Evolutionary conservation across 306 rosid genomes (phyloP), one percentile per base, ranked within the genome.

Genomic region (Corylus heterophylla): DNA sequence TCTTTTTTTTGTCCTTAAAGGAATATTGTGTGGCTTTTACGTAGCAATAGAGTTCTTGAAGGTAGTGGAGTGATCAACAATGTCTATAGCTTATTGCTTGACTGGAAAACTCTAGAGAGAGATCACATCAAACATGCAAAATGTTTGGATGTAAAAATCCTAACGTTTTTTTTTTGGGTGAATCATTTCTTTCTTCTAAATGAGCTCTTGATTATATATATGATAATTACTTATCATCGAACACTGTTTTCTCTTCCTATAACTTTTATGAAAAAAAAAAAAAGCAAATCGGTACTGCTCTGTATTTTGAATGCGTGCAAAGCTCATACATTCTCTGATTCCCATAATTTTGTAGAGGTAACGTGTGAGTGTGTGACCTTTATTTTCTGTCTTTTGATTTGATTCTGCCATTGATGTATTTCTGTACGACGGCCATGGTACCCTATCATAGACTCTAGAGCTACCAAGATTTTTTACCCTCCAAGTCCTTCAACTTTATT

Each of bases 281-380:
- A 64, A 63, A 9, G 7, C 49, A 45, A 7, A 45, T 45, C 12
- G 51, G 51, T 48, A 48, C 51, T 8, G 12, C 51, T 47, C 55
- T 69, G 37, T 2, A 69, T 17, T 69, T 66, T 64, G 54, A 50
- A 54, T 39, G 69, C 4, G 54, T 22, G n/a, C 3, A 22, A 76
- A 13, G 6, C 44, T 39, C 59, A 68, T 79, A 63, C 84, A 54
- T 71, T 81, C 81, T 72, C 72, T 27, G 51, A 58, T 83, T 76
- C 45, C 7, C 45, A 42, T 42, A 42, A 42, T 82, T 79, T 76
- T 39, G 54, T 75, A 73, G 83, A 85, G 78, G 69, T 83, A 87
- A 83, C 84, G 84, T 83, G 80, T 51, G 81, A 87, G 81, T 83
- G 84, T 83, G 80, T 51, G 83, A 81, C 77, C 47, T 76, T 39